phyloP scores from a whole-genome alignment of 257 asterid genomes.

The Paulownia fortunei region DNA sequence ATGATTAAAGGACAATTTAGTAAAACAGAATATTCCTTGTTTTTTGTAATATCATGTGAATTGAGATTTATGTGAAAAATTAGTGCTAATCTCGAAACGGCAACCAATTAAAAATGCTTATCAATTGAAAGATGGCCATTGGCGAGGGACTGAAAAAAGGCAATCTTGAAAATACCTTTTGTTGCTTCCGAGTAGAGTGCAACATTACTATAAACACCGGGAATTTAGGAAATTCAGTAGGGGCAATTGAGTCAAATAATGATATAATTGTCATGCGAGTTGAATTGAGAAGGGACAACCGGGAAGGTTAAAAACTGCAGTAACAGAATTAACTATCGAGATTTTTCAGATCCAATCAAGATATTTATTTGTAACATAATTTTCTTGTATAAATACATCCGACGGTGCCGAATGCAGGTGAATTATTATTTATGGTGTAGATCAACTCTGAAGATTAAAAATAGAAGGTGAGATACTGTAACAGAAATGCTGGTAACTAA shows the following conservation, averaged over 20 bases:
- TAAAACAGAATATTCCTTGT: neutral
- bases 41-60: neutral
- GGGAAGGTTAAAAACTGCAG: neutral
- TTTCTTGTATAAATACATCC: neutral
- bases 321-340: conserved; percentile 15
- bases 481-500: conserved; percentile 31
- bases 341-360: conserved; percentile 37
- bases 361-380: neutral
- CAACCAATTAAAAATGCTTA: neutral
- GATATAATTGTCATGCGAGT: conserved; percentile 2
- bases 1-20: neutral
- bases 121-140: neutral
- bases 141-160: neutral
- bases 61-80: neutral
- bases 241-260: conserved; percentile 26
- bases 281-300: neutral
- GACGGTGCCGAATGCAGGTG: conserved; percentile 30
- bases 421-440: conserved; percentile 23
- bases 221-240: conserved; percentile 6
- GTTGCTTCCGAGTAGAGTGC: conserved; percentile 13
- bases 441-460: conserved; percentile 17
- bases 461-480: neutral
- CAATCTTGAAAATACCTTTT: neutral
- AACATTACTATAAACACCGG: neutral
- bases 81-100: neutral